These are phyloP conservation scores for Calonectria crousiana DNA, from an alignment of 2,329 filamentous ascomycete species.

Conservation along the genomic window DNA sequence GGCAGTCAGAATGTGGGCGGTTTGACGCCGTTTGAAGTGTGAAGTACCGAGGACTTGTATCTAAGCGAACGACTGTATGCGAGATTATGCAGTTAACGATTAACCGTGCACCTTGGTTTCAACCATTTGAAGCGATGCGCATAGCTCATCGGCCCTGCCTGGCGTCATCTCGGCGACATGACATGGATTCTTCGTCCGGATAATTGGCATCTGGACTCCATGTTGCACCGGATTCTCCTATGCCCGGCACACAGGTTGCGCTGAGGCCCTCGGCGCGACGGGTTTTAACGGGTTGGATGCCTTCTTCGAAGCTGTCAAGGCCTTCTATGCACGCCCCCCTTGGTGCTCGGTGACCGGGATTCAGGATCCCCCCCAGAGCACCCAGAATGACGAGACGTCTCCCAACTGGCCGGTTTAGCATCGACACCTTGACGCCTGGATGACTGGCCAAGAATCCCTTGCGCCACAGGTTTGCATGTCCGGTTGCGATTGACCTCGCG, in stretches of 20 bases:
- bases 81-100: constrained; percentile 18
- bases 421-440: constrained; percentile 11
- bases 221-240: constrained; percentile 1
- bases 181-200: constrained; percentile 19
- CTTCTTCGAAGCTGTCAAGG: constrained; percentile 16
- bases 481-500: neutral
- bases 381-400: constrained; percentile 15
- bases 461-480: constrained; percentile 15
- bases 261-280: constrained; percentile 5
- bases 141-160: constrained; percentile 20
- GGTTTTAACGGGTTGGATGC: constrained; percentile 4
- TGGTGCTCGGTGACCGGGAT: constrained; percentile 5
- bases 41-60: constrained; percentile 11
- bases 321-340: constrained; percentile 17
- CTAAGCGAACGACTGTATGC: constrained; percentile 5
- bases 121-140: constrained; percentile 2
- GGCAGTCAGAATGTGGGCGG: constrained; percentile 16
- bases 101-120: neutral
- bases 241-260: constrained; percentile 5
- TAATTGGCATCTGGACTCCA: constrained; percentile 8
- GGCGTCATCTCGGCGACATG: constrained; percentile 28
- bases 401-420: constrained; percentile 21
- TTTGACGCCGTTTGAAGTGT: constrained; percentile 23
- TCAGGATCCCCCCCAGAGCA: neutral
- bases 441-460: constrained; percentile 19